Base-by-base conservation (phyloP, 2,329 filamentous ascomycete species). In the Ophiosphaerella narmari region DNA sequence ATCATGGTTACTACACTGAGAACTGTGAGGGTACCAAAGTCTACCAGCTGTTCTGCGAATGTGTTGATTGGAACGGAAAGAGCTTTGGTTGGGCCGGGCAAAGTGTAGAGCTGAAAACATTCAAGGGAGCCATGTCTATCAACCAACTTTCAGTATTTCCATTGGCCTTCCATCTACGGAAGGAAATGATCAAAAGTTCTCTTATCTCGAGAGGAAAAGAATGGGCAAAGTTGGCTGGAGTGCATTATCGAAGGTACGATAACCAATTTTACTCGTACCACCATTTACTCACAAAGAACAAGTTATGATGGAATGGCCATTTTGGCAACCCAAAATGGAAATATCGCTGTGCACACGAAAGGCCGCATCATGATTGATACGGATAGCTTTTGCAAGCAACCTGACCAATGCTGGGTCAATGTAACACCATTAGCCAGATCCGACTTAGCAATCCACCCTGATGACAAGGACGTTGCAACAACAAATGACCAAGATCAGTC, bases 341-440 rank as follows among this genome's bases (percentile, higher is more conserved):
- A 64, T 31, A 43, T 51, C 9, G 45, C 43, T 2, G 58, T 39
- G 57, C 90, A 90, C 65, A 86, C 94, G 67, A 88, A 90, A 57
- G 88, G 90, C 21, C 86, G 91, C 31, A 81, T 95, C 59, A 95
- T 96, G 89, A 80, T 96, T 23, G 91, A 96, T 63, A 84, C 89
- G 0, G 84, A 74, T 46, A 70, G 71, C 50, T 67, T 73, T 39
- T 46, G 52, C 2, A 23, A 36, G 7, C 49, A 54, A 14, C 52
- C 54, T 33, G 33, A 40, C 32, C 63, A 0, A 86, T 91, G 29
- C 89, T 94, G 52, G 89, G 95, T 57, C 87, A 92, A 34, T 77
- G 96, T 3, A 86, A 93, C 46, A 86, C 90, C 7, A 90, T 88
- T 4, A 87, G 91, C 0, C 84, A 94, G 0, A 88, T 96, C 0